A percentile compares a stretch with the other conserved stretches of the same genome.
Conservation (phyloP, 2,329 filamentous ascomycete species). For the Myriosclerotinia duriaeana region DNA sequence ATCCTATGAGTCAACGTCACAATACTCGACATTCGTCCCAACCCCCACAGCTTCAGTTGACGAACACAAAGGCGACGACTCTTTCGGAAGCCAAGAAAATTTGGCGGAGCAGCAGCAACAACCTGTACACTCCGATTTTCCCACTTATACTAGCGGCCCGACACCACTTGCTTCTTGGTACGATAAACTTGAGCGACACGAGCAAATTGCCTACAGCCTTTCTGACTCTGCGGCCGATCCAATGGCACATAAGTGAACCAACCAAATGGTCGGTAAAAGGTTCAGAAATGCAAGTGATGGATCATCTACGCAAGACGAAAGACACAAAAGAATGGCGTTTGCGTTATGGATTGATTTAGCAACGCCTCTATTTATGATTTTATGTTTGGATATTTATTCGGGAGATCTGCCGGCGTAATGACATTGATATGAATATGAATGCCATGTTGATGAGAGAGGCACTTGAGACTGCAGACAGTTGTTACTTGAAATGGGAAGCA, state of each 20-base stretch:
- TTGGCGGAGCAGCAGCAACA: not conserved
- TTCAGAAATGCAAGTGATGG: not conserved
- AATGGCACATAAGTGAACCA: not conserved
- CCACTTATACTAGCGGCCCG: not conserved
- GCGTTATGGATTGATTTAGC: not conserved
- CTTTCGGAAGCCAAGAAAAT: not conserved
- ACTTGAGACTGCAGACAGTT: not conserved
- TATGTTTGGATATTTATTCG: not conserved
- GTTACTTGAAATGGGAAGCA: not conserved
- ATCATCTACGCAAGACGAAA: not conserved
- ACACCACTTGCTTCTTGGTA: constrained; percentile 9
- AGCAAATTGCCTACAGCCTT: not conserved
- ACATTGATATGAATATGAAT: not conserved
- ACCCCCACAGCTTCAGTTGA: not conserved
- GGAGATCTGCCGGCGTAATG: not conserved
- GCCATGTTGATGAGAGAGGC: not conserved
- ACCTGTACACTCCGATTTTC: not conserved
- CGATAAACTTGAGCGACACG: constrained; percentile 1
- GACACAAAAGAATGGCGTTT: not conserved
- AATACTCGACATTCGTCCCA: not conserved
- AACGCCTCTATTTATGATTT: not conserved
- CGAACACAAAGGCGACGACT: no score
- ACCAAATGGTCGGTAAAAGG: not conserved
- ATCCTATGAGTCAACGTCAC: not conserved
- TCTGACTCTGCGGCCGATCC: not conserved